Conservation (phyloP, 139 green algal genomes). For the Picochlorum sp. region DNA sequence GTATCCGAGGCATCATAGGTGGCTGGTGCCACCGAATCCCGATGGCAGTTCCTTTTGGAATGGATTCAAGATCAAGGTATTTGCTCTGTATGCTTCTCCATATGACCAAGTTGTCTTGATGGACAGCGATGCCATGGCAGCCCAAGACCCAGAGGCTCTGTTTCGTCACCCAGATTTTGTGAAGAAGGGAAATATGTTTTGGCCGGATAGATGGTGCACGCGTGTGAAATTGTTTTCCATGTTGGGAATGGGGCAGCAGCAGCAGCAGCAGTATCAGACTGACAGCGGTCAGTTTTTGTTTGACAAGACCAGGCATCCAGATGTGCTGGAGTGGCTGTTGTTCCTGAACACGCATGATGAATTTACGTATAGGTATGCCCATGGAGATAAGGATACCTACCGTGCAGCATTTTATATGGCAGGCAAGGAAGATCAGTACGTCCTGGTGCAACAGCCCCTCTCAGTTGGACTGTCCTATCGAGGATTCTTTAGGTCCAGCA, state of each 20-base stretch:
- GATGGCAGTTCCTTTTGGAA: background rate
- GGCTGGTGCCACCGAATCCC: background rate
- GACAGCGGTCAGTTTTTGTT: slow-evolving; percentile 36
- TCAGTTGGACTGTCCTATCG: background rate
- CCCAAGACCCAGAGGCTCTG: slow-evolving; percentile 18
- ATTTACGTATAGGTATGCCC: slow-evolving; percentile 22
- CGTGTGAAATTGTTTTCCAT: slow-evolving; percentile 13
- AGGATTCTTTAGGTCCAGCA: background rate
- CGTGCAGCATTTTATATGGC: slow-evolving; percentile 24
- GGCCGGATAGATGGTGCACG: slow-evolving; percentile 30
- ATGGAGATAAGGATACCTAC: slow-evolving; percentile 41
- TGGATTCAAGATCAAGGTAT: slow-evolving; percentile 27
- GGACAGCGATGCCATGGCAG: slow-evolving; percentile 26
- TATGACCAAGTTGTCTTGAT: slow-evolving; percentile 23
- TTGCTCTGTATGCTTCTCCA: slow-evolving; percentile 14
- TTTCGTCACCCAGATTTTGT: slow-evolving; percentile 20
- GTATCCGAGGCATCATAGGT: slow-evolving; percentile 6
- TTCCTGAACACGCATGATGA: slow-evolving; percentile 34
- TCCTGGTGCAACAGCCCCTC: slow-evolving; percentile 10
- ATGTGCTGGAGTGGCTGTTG: slow-evolving; percentile 29
- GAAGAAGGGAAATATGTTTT: slow-evolving; percentile 28
- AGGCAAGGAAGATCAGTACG: slow-evolving; percentile 5
- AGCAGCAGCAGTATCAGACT: slow-evolving; percentile 20
- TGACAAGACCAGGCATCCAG: slow-evolving; percentile 16
- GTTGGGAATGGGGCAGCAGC: slow-evolving; percentile 15